Conservation (phyloP, 257 asterid genomes). For the Sherardia arvensis region DNA sequence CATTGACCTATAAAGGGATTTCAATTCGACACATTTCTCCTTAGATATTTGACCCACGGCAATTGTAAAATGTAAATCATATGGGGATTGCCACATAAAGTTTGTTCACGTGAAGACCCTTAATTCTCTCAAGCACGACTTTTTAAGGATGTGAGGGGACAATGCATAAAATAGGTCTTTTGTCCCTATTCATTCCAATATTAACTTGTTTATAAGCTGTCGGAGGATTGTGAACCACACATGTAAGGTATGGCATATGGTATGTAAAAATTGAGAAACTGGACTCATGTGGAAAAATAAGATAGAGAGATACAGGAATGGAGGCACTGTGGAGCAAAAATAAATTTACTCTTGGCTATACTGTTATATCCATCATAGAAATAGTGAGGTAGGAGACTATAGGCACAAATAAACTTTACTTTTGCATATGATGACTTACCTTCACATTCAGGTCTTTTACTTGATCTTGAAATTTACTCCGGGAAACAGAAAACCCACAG, state of each 20-base stretch:
- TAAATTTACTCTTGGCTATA: neutral
- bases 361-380: neutral
- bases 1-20: neutral
- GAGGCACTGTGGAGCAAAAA: neutral
- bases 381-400: neutral
- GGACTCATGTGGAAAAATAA: neutral
- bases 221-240: neutral
- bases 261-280: neutral
- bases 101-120: neutral
- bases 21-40: neutral
- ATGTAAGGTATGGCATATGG: neutral
- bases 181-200: neutral
- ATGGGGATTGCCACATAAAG: neutral
- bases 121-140: neutral
- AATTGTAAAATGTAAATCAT: neutral
- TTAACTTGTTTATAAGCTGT: neutral
- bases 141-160: neutral
- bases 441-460: conserved; percentile 80
- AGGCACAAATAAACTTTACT: neutral
- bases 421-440: conserved; percentile 34
- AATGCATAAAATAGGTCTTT: too few species aligned
- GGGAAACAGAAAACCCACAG: conserved; percentile 70
- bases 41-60: neutral
- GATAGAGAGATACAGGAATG: neutral
- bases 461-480: conserved; percentile 74